These are phyloP conservation scores for Debaryomyces sp. DNA, from an alignment of 1,139 yeast species.

Conservation along the genomic window DNA sequence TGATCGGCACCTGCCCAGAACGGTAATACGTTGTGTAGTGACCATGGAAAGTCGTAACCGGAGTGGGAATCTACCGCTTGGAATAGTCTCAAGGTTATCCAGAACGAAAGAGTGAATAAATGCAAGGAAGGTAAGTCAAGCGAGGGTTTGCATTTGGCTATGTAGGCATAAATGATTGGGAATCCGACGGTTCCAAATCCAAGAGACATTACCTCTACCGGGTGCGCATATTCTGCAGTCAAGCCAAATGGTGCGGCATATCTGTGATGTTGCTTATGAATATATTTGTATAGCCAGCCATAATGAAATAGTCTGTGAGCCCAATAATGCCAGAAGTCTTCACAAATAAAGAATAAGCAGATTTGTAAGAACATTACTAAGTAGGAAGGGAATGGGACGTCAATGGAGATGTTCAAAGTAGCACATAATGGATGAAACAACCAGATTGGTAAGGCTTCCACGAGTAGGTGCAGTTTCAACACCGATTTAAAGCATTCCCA, in stretches of 20 bases:
- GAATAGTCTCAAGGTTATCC: conserved; percentile 87
- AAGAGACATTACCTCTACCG: conserved; percentile 83
- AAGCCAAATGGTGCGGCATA: conserved; percentile 97
- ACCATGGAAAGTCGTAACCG: conserved; percentile 97
- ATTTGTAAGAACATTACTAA: conserved; percentile 65
- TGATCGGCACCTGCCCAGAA: conserved; percentile 99
- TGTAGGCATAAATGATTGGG: conserved; percentile 63
- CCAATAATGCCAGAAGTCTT: conserved; percentile 97
- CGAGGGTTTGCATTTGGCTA: conserved; percentile 26
- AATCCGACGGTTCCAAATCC: conserved; percentile 96
- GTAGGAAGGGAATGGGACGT: conserved; percentile 81
- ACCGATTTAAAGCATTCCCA: conserved; percentile 90
- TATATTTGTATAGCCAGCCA: conserved; percentile 83
- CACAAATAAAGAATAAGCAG: conserved; percentile 74
- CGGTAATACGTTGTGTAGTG: conserved; percentile 85
- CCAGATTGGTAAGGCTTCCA: conserved; percentile 96
- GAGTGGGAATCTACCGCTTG: conserved; percentile 98
- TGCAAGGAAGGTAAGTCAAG: conserved; percentile 74
- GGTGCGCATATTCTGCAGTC: conserved; percentile 97
- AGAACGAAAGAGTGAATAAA: conserved; percentile 76
- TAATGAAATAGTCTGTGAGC: conserved; percentile 86
- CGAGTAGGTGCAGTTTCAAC: conserved; percentile 79
- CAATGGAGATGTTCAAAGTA: conserved; percentile 68
- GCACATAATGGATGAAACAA: conserved; percentile 90
- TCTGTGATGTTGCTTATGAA: conserved; percentile 95